phyloP scores from a whole-genome alignment of 2,329 filamentous ascomycete genomes.

The Plectosphaerella sp. region DNA sequence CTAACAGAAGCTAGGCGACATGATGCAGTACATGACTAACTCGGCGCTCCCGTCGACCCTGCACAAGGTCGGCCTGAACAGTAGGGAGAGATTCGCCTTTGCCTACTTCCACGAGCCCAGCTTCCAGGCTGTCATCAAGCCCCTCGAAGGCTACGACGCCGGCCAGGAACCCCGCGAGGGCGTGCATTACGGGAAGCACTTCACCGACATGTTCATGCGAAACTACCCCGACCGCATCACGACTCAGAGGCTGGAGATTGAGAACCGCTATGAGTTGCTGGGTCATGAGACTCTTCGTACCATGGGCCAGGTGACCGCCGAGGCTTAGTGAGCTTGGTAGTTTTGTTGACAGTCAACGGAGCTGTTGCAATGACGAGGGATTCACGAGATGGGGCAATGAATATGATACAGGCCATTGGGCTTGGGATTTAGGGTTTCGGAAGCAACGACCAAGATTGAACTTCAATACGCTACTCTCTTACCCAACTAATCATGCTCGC shows the following conservation, averaged over 20 bases:
- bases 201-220: slow-evolving; percentile 46
- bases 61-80: slow-evolving; percentile 47
- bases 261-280: slow-evolving; percentile 22
- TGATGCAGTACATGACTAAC: slow-evolving; percentile 47
- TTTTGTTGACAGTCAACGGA: no score
- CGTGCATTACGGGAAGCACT: slow-evolving; percentile 47
- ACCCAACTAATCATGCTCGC: no score
- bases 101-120: slow-evolving; percentile 49
- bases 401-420: no score
- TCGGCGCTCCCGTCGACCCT: slow-evolving; percentile 40
- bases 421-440: no score
- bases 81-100: slow-evolving; percentile 39
- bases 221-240: slow-evolving; percentile 44
- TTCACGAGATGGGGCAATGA: no score
- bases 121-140: slow-evolving; percentile 38
- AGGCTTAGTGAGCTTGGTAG: no score
- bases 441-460: no score
- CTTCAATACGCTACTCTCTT: no score
- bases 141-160: slow-evolving; percentile 31
- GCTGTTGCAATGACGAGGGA: no score
- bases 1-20: slow-evolving; percentile 31
- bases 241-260: slow-evolving; percentile 28
- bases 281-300: slow-evolving; percentile 18
- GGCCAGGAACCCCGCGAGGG: slow-evolving; percentile 26
- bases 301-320: slow-evolving; percentile 4